phyloP scores from a whole-genome alignment of 148 eudicot genomes.

The Pharnaceum exiguum region DNA sequence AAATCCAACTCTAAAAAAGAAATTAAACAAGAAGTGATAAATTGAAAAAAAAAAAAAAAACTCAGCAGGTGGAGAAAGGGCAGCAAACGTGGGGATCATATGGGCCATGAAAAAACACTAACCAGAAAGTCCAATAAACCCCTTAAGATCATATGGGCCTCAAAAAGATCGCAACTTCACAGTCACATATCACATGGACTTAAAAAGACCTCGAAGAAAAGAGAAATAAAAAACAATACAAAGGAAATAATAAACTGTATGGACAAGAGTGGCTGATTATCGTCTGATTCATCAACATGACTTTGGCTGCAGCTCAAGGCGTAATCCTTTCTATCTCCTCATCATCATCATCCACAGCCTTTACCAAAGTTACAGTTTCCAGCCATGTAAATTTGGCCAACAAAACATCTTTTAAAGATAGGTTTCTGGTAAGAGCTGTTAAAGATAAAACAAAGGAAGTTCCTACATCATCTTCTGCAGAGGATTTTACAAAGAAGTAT shows the following conservation, averaged over 20 bases:
- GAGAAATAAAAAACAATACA: no score
- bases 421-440: constrained; percentile 43
- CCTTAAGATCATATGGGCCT: not conserved
- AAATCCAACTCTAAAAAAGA: no score
- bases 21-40: no score
- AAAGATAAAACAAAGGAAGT: constrained; percentile 54
- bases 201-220: no score
- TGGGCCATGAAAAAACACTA: constrained; percentile 2
- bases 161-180: no score
- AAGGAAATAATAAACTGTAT: not conserved
- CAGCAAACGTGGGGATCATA: constrained; percentile 12
- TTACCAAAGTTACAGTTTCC: no score
- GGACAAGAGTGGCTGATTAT: constrained; percentile 3
- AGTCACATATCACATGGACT: no score
- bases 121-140: no score
- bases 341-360: constrained; percentile 3
- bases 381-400: not conserved
- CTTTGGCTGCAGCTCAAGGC: not conserved
- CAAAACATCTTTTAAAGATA: not conserved
- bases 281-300: not conserved
- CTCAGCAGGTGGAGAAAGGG: not conserved
- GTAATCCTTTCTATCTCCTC: not conserved
- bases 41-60: not conserved
- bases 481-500: constrained; percentile 73
- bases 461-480: constrained; percentile 42